Percentiles rank a stretch among this genome's conserved stretches.
These are phyloP conservation scores for Teratosphaeria pseudoeucalypti DNA, from an alignment of 2,329 filamentous ascomycete species.

Conservation along the genomic window DNA sequence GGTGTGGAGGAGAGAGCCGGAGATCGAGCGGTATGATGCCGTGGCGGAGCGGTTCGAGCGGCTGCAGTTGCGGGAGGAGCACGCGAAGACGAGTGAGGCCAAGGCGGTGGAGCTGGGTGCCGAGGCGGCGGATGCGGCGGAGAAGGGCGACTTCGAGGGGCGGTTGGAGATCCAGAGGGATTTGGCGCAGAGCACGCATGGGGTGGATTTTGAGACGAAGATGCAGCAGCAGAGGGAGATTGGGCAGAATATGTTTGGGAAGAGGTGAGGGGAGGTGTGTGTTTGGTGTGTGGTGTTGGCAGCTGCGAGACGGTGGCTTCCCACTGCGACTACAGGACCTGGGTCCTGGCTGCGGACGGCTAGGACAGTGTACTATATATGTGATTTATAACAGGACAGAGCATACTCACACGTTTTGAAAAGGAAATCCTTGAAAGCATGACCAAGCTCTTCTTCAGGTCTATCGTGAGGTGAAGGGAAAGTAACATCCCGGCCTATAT, in stretches of 20 bases:
- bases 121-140: background rate
- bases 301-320: no score
- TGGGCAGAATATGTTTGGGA: constrained; percentile 2
- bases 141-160: background rate
- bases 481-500: no score
- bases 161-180: constrained; percentile 2
- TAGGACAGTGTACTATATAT: no score
- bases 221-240: constrained; percentile 4
- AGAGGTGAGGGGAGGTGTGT: background rate
- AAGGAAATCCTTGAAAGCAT: no score
- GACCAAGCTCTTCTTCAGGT: no score
- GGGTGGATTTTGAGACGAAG: constrained; percentile 1
- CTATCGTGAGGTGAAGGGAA: no score
- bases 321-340: no score
- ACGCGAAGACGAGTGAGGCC: constrained; percentile 5
- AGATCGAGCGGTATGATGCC: constrained; percentile 14
- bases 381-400: no score
- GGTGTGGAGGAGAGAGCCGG: constrained; percentile 21
- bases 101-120: background rate
- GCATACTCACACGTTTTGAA: no score
- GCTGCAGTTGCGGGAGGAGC: constrained; percentile 11
- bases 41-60: constrained; percentile 19
- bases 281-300: no score
- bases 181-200: background rate
- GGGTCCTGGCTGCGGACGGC: no score